Evolutionary conservation across 345 rosid species (phyloP), one percentile per base, ranked within the genome.

Genomic region (Aethionema arabicum): DNA sequence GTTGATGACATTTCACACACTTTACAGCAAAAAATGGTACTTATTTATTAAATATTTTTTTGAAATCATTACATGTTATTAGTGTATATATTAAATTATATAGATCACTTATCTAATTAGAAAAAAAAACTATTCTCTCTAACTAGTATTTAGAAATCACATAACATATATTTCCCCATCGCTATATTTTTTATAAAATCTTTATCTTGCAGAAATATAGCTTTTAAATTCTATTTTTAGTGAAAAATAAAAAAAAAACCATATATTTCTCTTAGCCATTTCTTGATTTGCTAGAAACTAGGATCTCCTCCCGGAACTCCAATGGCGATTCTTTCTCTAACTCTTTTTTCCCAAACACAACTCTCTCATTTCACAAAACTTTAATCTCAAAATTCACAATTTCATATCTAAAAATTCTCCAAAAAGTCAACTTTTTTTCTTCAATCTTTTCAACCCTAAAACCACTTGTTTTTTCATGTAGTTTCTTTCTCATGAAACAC

Each of bases 231-330:
- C 51, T 72, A 65, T 72, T 52, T 65, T 59, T 46, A 32, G 61
- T 40, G 31, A 39, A 45, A 6, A 32, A 13, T 29, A 35, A 36
- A 29, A 30, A 14, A 32, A 31, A 45, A 37, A 44, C 79, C 81
- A 70, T 48, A 44, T 30, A 61, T 65, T 72, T 62, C 76, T 78
- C 72, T 80, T 76, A 65, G 56, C 83, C 85, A 61, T 72, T 68
- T 72, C 74, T 77, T 69, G 7, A 53, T 59, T 65, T 38, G 76
- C 76, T 66, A 69, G 40, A 82, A 67, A 40, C 5, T 60, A 65
- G 86, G 81, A 74, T 71, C 64, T 72, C 78, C 76, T 75, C 71
- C 64, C 63, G 66, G 40, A 31, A 53, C 62, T 63, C 42, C 52
- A 52, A 57, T 66, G 61, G 65, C 44, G 35, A 60, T 51, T 21